phyloP scores from a whole-genome alignment of 345 rosid species.

The Pelargonium nanum region DNA sequence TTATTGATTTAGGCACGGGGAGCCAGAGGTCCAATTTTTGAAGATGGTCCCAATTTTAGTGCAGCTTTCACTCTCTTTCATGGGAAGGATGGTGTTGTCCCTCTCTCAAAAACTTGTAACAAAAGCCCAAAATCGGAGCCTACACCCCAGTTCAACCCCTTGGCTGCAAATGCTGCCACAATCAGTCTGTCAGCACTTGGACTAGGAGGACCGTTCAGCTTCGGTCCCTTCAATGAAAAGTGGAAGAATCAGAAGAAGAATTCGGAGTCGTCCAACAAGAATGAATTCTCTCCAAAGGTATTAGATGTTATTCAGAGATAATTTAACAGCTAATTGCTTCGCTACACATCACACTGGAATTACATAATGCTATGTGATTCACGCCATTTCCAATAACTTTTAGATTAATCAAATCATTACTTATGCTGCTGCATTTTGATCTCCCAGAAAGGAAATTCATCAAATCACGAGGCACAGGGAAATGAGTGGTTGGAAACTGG shows the following conservation, averaged over 20 bases:
- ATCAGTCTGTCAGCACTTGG: constrained; percentile 78
- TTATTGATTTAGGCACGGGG: constrained; percentile 35
- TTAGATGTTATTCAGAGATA: background rate
- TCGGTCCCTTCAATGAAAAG: constrained; percentile 53
- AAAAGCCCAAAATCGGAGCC: constrained; percentile 23
- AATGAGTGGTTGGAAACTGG: constrained; percentile 74
- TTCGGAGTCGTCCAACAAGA: constrained; percentile 39
- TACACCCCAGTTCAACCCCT: constrained; percentile 55
- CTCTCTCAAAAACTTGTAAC: constrained; percentile 33
- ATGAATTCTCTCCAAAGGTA: constrained; percentile 53
- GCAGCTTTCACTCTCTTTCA: constrained; percentile 72
- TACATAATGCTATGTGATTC: too few species aligned
- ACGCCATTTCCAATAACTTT: background rate
- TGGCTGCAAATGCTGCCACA: constrained; percentile 57
- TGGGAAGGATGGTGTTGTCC: constrained; percentile 78
- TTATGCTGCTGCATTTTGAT: background rate
- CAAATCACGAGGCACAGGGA: constrained; percentile 60
- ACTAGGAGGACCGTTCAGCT: constrained; percentile 65
- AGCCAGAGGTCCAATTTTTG: constrained; percentile 81
- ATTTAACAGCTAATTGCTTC: background rate
- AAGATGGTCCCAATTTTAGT: constrained; percentile 72
- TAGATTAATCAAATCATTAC: background rate
- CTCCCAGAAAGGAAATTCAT: constrained; percentile 39
- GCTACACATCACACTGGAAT: too few species aligned
- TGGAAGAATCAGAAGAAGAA: constrained; percentile 58